Percentiles rank a stretch among this genome's conserved stretches.
These are phyloP conservation scores for Neopestalotiopsis sp. DNA, from an alignment of 2,329 filamentous ascomycete species.

Conservation along the genomic window DNA sequence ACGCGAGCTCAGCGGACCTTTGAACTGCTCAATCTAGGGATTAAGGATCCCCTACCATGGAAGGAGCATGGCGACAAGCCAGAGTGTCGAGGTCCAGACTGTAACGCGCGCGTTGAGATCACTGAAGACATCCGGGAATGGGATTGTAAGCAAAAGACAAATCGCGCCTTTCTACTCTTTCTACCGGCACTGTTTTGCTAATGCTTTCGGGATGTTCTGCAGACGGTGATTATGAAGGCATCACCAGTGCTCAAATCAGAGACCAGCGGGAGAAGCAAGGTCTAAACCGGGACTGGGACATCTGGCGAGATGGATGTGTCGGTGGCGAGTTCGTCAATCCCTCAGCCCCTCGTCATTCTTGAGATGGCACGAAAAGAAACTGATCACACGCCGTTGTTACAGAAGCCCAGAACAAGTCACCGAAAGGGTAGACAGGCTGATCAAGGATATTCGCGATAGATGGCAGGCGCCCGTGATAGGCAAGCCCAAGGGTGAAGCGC, in stretches of 20 bases:
- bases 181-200: background rate
- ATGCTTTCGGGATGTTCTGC: background rate
- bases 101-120: slow-evolving; percentile 67
- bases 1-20: slow-evolving; percentile 87
- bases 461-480: slow-evolving; percentile 70
- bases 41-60: slow-evolving; percentile 76
- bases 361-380: too few species aligned
- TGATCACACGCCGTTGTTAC: too few species aligned
- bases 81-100: slow-evolving; percentile 45
- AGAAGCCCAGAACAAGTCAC: slow-evolving; percentile 77
- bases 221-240: slow-evolving; percentile 82
- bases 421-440: slow-evolving; percentile 74
- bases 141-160: slow-evolving; percentile 58
- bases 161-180: background rate
- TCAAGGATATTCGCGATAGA: slow-evolving; percentile 72
- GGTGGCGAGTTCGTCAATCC: slow-evolving; percentile 68
- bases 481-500: slow-evolving; percentile 49
- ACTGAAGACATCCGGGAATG: slow-evolving; percentile 80
- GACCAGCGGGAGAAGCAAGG: slow-evolving; percentile 62
- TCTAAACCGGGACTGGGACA: slow-evolving; percentile 71
- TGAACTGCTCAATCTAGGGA: slow-evolving; percentile 80
- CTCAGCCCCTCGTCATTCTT: background rate
- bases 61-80: slow-evolving; percentile 47
- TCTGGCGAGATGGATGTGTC: slow-evolving; percentile 88
- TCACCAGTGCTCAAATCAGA: slow-evolving; percentile 74